These are phyloP conservation scores for Spathaspora gorwiae DNA, from an alignment of 805 yeast genomes.

Conservation along the genomic window DNA sequence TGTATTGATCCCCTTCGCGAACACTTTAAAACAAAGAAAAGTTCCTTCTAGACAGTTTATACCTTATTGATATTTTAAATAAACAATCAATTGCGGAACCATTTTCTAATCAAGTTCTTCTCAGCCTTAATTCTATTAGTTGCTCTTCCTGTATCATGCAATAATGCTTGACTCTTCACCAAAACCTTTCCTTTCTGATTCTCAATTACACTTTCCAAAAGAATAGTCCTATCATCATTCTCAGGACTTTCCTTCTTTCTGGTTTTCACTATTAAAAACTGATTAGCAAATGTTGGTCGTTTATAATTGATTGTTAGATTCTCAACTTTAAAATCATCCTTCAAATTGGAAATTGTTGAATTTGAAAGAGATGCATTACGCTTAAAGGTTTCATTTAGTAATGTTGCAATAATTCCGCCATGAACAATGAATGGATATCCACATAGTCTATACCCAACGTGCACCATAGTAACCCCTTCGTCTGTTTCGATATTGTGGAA, in stretches of 20 bases:
- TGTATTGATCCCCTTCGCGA: too few species aligned
- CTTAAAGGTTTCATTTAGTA: constrained; percentile 72
- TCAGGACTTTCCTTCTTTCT: constrained; percentile 20
- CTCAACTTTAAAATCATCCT: constrained; percentile 47
- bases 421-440: constrained; percentile 88
- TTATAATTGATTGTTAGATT: constrained; percentile 50
- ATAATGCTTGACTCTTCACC: constrained; percentile 53
- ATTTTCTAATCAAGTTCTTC: constrained; percentile 1
- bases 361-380: constrained; percentile 44
- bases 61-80: too few species aligned
- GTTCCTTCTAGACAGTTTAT: too few species aligned
- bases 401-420: constrained; percentile 82
- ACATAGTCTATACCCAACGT: constrained; percentile 70
- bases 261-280: constrained; percentile 64
- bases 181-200: constrained; percentile 49
- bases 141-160: constrained; percentile 35
- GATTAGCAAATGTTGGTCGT: constrained; percentile 74
- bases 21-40: too few species aligned
- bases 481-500: constrained; percentile 53
- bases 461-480: constrained; percentile 64
- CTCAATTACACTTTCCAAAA: constrained; percentile 50
- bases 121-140: constrained; percentile 10
- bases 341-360: constrained; percentile 27
- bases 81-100: constrained; percentile 2
- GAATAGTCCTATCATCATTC: constrained; percentile 29